phyloP scores from a whole-genome alignment of 495 filamentous ascomycete genomes.

The Talaromyces liani region DNA sequence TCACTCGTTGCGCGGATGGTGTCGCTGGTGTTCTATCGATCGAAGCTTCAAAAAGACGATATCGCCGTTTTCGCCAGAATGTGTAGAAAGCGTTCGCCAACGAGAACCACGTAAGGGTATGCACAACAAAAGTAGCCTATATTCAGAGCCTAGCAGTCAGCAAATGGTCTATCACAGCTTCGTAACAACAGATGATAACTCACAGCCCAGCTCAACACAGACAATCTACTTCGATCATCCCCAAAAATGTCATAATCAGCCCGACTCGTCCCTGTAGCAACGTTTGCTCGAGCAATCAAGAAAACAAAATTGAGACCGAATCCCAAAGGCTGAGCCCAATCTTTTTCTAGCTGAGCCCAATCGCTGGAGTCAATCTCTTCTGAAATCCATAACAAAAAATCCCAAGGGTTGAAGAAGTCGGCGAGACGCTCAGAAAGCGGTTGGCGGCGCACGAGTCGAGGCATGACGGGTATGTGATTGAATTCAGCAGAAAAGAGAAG shows the following conservation, averaged over 20 bases:
- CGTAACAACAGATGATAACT: constrained; percentile 27
- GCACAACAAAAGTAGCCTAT: constrained; percentile 62
- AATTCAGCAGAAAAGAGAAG: not conserved
- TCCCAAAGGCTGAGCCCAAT: constrained; percentile 67
- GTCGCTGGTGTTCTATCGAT: constrained; percentile 69
- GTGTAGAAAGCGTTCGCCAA: constrained; percentile 72
- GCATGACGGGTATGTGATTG: constrained; percentile 36
- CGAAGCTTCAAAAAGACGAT: constrained; percentile 83
- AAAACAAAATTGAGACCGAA: constrained; percentile 69
- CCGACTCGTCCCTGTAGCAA: constrained; percentile 32
- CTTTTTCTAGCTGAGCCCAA: constrained; percentile 72
- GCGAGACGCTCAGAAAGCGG: constrained; percentile 71
- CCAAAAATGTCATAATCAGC: constrained; percentile 77
- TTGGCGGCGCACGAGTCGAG: constrained; percentile 72
- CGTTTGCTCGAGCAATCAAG: constrained; percentile 75
- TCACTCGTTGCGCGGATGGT: constrained; percentile 81
- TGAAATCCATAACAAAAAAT: constrained; percentile 81
- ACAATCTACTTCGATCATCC: constrained; percentile 48
- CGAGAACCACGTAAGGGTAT: constrained; percentile 57
- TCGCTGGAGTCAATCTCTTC: constrained; percentile 83
- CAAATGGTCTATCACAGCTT: not conserved
- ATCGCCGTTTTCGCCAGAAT: constrained; percentile 73
- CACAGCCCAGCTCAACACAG: constrained; percentile 74
- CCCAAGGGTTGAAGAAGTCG: constrained; percentile 74
- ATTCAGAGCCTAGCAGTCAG: not conserved